Evolutionary conservation across 1,284 basidiomycete genomes (phyloP), one percentile per base, ranked within the genome.

Genomic region (Malassezia brasiliensis): DNA sequence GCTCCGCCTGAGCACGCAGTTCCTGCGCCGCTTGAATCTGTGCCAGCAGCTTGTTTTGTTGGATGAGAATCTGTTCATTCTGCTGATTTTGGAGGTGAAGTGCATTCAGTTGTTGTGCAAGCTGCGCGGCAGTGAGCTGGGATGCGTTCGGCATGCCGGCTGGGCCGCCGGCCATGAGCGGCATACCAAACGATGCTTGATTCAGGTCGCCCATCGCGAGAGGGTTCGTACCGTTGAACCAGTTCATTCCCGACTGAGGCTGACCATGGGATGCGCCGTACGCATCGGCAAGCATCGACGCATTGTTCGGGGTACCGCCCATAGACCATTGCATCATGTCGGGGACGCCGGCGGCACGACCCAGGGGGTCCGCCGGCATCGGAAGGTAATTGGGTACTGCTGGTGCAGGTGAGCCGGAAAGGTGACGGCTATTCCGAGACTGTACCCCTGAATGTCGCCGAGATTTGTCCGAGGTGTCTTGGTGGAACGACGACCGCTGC

Each of bases 201-300:
- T 3, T 40, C 19, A 22, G 17, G 38, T 25, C 17, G n/a, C 15
- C 14, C 42, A 45, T 45, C 25, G 19, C 19, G 32, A 31, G 12
- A 10, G 12, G 20, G 22, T 48, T 36, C 14, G 38, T 25, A 12
- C 53, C 49, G 12, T 56, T 47, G 7, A 38, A 19, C 55, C 55
- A 57, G 20, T 48, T 45, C 8, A 52, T n/a, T 15, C 28, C 45
- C 5, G 50, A 19, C 14, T 57, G 50, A 10, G 55, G 55, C 22
- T 57, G 55, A 17, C 55, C 55, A 38, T 57, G 50, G 8, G 55
- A 35, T 28, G 55, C 55, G 15, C 55, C 55, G 19, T 57, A 57
- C 9, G 55, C 55, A 35, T 52, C 55, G 10, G 55, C 19, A 52
- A 42, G 1, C 37, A 15, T 6, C 14, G 31, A 12, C 31, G 22